Evolutionary conservation across 805 yeast species (phyloP).

Genomic region (Kodamaea laetipori): DNA sequence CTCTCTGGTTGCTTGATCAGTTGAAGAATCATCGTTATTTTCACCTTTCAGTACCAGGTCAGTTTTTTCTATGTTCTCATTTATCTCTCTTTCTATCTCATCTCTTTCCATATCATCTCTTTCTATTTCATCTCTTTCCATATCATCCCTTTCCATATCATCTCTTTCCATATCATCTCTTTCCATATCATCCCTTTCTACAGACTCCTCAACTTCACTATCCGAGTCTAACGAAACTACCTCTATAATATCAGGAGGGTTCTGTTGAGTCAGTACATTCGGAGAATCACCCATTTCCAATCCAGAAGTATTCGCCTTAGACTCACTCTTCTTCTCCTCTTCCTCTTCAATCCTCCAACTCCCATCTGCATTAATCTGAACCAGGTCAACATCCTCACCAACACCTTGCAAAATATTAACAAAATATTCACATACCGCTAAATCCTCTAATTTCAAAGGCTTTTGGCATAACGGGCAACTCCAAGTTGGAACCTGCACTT

Average conservation of each 20-base stretch:
- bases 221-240: constrained; percentile 55
- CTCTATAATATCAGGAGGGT: constrained; percentile 29
- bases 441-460: constrained; percentile 51
- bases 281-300: constrained; percentile 7
- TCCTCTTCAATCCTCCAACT: constrained; percentile 53
- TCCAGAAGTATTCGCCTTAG: constrained; percentile 1
- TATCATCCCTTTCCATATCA: neutral
- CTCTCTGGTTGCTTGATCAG: too few relatives aligned
- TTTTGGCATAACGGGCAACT: constrained; percentile 79
- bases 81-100: neutral
- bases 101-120: neutral
- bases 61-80: too few relatives aligned
- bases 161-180: neutral
- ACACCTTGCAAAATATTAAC: constrained; percentile 59
- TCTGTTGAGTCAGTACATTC: neutral
- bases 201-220: constrained; percentile 26
- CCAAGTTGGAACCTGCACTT: constrained; percentile 83
- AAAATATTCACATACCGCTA: constrained; percentile 77
- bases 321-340: constrained; percentile 10
- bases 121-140: neutral
- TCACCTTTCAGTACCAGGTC: too few relatives aligned
- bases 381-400: constrained; percentile 59
- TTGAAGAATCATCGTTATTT: too few relatives aligned
- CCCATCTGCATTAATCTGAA: constrained; percentile 72
- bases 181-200: neutral